A percentile compares a stretch with the other conserved stretches of the same genome.
phyloP scores from a whole-genome alignment of 108 stramenopile genomes.

The Poteriospumella lacustris region DNA sequence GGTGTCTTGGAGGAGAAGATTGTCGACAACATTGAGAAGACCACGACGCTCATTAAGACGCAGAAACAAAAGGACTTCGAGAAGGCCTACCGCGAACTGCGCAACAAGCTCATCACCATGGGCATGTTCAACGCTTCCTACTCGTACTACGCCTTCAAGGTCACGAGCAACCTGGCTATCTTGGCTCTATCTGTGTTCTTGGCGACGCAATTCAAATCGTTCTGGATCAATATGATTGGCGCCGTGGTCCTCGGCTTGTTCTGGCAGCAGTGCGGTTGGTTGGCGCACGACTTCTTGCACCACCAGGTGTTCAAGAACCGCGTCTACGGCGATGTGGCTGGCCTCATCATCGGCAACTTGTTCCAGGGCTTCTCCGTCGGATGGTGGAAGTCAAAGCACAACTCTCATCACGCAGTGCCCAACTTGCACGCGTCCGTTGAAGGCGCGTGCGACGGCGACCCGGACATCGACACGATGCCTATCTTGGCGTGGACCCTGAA shows the following conservation, averaged over 20 bases:
- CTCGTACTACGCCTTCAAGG: slow-evolving; percentile 85
- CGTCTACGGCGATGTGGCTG: slow-evolving; percentile 78
- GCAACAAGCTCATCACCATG: slow-evolving; percentile 78
- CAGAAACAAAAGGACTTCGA: slow-evolving; percentile 73
- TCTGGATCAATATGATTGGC: slow-evolving; percentile 68
- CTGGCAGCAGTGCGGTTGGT: slow-evolving; percentile 99
- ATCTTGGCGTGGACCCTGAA: slow-evolving; percentile 90
- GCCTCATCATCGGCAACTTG: slow-evolving; percentile 87
- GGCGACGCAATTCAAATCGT: slow-evolving; percentile 65
- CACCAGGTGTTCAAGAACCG: slow-evolving; percentile 92
- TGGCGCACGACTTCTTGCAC: slow-evolving; percentile 95
- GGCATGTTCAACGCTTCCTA: slow-evolving; percentile 80
- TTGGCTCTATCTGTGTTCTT: slow-evolving; percentile 69
- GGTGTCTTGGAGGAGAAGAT: slow-evolving; percentile 68
- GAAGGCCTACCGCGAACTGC: slow-evolving; percentile 84
- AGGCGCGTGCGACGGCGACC: slow-evolving; percentile 51
- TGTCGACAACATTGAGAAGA: slow-evolving; percentile 38
- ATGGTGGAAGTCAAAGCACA: slow-evolving; percentile 99
- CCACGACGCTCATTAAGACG: slow-evolving; percentile 46
- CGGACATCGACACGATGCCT: slow-evolving; percentile 95
- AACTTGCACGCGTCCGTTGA: slow-evolving; percentile 73
- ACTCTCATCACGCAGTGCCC: slow-evolving; percentile 96
- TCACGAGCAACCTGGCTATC: slow-evolving; percentile 70
- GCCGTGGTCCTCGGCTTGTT: slow-evolving; percentile 85
- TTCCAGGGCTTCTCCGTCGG: slow-evolving; percentile 69